phyloP scores from a whole-genome alignment of 2,329 filamentous ascomycete genomes.

The Epichloe gansuensis region DNA sequence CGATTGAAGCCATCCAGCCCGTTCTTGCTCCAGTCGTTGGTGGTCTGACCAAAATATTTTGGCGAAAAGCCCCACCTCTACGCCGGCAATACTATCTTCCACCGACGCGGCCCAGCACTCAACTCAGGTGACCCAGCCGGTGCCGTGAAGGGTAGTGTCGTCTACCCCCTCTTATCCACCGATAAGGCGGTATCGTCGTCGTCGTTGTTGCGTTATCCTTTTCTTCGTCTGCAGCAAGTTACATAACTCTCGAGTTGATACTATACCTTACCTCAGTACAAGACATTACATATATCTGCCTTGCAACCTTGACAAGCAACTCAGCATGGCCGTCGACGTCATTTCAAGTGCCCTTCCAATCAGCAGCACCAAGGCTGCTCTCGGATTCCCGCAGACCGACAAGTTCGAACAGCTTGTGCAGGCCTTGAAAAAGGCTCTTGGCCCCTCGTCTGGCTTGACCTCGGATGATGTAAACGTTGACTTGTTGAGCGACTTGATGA shows the following conservation, averaged over 20 bases:
- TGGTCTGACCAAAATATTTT: slow-evolving; percentile 1
- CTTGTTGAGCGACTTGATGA: slow-evolving; percentile 61
- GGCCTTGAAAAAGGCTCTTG: slow-evolving; percentile 62
- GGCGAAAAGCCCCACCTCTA: slow-evolving; percentile 15
- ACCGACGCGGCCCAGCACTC: slow-evolving; percentile 13
- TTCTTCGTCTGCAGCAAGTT: slow-evolving; percentile 1
- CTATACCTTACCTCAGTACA: not conserved
- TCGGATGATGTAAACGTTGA: slow-evolving; percentile 70
- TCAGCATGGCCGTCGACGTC: slow-evolving; percentile 25
- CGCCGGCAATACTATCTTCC: slow-evolving; percentile 17
- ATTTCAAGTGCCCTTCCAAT: slow-evolving; percentile 15
- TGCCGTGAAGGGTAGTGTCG: slow-evolving; percentile 5
- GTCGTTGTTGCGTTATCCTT: slow-evolving; percentile 15
- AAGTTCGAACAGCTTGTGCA: slow-evolving; percentile 59
- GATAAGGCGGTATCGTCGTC: not conserved
- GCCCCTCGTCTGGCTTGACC: slow-evolving; percentile 68
- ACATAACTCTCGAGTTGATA: not conserved
- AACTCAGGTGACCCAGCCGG: slow-evolving; percentile 13
- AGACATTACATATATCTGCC: not conserved
- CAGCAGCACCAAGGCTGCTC: slow-evolving; percentile 10
- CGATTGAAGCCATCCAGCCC: slow-evolving; percentile 1
- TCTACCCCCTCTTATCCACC: slow-evolving; percentile 2
- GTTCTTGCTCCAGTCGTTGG: not conserved
- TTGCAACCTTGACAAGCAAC: slow-evolving; percentile 3
- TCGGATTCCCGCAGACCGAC: slow-evolving; percentile 21